Evolutionary conservation across 2,329 filamentous ascomycete species (phyloP).

Genomic region (Diaporthe helianthi): DNA sequence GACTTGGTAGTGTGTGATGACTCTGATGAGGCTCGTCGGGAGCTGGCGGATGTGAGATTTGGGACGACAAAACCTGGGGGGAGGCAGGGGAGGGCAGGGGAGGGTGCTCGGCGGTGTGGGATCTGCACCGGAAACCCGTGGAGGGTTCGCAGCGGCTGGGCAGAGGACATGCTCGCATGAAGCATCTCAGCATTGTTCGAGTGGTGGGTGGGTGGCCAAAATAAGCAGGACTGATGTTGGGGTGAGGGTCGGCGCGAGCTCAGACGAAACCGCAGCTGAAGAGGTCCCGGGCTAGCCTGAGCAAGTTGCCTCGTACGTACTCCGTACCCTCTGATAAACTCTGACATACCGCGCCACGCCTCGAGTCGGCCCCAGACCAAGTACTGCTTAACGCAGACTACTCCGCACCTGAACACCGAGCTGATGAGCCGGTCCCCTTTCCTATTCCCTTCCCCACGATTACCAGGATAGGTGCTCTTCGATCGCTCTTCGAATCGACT

Average conservation of each 20-base stretch:
- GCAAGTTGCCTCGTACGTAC: slow-evolving; percentile 31
- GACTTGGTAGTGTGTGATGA: slow-evolving; percentile 1
- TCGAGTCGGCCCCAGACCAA: not conserved
- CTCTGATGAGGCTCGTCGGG: not conserved
- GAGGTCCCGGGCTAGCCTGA: slow-evolving; percentile 32
- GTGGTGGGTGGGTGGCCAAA: slow-evolving; percentile 1
- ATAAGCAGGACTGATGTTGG: slow-evolving; percentile 1
- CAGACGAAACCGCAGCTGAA: slow-evolving; percentile 11
- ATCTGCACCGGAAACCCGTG: slow-evolving; percentile 13
- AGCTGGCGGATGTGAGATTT: not conserved
- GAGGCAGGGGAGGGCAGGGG: no score
- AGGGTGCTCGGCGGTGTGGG: slow-evolving; percentile 9
- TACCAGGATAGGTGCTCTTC: not conserved
- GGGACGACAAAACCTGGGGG: slow-evolving; percentile 19
- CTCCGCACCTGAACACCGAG: no score
- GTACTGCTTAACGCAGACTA: not conserved
- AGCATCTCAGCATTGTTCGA: slow-evolving; percentile 4
- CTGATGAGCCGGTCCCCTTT: no score
- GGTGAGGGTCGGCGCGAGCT: slow-evolving; percentile 18
- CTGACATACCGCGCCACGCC: no score
- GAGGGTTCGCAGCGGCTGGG: slow-evolving; percentile 7
- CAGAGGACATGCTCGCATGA: slow-evolving; percentile 15
- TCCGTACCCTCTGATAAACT: not conserved
- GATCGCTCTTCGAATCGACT: not conserved
- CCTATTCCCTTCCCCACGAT: no score